Evolutionary conservation across 345 rosid species (phyloP).

Genomic region (Aegle marmelos): DNA sequence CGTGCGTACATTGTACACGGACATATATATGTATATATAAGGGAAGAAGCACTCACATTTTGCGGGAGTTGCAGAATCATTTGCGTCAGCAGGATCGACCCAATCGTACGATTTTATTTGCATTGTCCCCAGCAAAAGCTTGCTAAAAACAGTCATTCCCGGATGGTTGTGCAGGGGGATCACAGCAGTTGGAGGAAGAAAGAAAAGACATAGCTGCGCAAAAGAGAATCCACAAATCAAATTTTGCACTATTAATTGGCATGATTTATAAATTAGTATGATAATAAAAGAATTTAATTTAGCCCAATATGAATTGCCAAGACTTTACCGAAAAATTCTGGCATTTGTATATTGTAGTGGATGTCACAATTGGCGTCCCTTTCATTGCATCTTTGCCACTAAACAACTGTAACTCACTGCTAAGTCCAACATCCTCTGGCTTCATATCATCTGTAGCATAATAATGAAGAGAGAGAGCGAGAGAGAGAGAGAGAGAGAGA

Average conservation of each 20-base stretch:
- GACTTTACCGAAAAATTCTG: constrained; percentile 50
- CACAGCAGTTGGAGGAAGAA: constrained; percentile 57
- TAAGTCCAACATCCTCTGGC: constrained; percentile 66
- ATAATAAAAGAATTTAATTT: too few relatives aligned
- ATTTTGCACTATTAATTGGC: too few relatives aligned
- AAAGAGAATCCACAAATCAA: neutral
- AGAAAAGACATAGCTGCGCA: constrained; percentile 60
- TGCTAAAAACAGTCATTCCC: constrained; percentile 72
- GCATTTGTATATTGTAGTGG: constrained; percentile 51
- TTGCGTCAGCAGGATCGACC: constrained; percentile 30
- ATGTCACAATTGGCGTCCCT: constrained; percentile 45
- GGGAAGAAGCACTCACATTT: constrained; percentile 28
- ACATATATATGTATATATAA: neutral
- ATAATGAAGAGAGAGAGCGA: neutral
- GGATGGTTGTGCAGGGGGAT: constrained; percentile 87
- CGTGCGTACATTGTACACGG: neutral
- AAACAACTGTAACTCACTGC: constrained; percentile 39
- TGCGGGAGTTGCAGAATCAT: constrained; percentile 13
- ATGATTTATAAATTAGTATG: too few relatives aligned
- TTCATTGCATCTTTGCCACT: constrained; percentile 19
- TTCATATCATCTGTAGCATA: constrained; percentile 46
- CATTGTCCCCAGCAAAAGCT: constrained; percentile 59
- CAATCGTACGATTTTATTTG: constrained; percentile 71
- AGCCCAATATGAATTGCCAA: neutral
- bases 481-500: neutral